phyloP scores from a whole-genome alignment of 106 monocot species.

The Posidonia australis region DNA sequence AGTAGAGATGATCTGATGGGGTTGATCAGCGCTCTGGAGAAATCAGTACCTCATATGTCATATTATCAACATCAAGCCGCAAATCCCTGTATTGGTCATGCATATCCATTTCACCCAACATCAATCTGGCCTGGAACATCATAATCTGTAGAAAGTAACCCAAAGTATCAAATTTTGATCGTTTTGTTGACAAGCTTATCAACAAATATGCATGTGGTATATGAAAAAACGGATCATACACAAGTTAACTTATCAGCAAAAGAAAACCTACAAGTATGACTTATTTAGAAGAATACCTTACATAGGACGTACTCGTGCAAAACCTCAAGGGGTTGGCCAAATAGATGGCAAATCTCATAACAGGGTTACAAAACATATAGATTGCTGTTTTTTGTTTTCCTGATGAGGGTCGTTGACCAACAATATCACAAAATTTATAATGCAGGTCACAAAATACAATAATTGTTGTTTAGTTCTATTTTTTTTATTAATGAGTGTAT shows the following conservation, averaged over 20 bases:
- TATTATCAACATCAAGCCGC: constrained; percentile 91
- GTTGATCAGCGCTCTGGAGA: too few species aligned
- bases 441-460: neutral
- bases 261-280: neutral
- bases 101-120: constrained; percentile 48
- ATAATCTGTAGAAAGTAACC: constrained; percentile 45
- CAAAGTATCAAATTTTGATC: neutral
- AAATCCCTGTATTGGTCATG: constrained; percentile 64
- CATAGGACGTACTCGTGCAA: too few species aligned
- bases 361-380: too few species aligned
- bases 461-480: too few species aligned
- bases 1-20: too few species aligned
- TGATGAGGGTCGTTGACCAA: too few species aligned
- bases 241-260: neutral
- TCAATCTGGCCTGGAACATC: constrained; percentile 64
- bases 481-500: too few species aligned
- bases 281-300: too few species aligned
- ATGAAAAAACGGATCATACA: neutral
- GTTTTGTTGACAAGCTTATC: neutral
- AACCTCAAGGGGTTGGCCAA: too few species aligned
- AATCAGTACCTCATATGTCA: constrained; percentile 78
- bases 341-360: too few species aligned
- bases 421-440: neutral
- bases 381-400: too few species aligned
- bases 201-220: neutral